Percentiles rank a stretch among this genome's conserved stretches.
Evolutionary conservation across 1,284 basidiomycete species (phyloP).

Genomic region (Pseudozyma sp.): DNA sequence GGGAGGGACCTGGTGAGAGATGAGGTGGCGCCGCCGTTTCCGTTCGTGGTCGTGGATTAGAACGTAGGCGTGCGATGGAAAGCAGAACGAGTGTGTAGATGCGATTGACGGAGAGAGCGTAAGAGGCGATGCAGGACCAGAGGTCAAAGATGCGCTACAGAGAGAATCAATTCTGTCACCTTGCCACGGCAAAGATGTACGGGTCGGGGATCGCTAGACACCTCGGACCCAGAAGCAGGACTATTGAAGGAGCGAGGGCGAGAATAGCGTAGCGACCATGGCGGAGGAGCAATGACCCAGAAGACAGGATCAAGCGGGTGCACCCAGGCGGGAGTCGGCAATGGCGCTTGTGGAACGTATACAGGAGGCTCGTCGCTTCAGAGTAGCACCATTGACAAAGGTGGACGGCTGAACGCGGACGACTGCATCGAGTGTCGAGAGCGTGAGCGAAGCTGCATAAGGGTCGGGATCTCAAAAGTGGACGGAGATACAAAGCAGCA

Average conservation of each 20-base stretch:
- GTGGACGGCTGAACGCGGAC: too few relatives aligned
- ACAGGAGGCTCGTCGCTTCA: neutral
- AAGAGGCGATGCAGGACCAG: too few relatives aligned
- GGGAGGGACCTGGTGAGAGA: neutral
- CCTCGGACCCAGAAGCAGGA: too few relatives aligned
- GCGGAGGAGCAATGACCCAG: conserved; percentile 4
- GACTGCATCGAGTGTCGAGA: neutral
- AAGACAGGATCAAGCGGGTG: conserved; percentile 16
- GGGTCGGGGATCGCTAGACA: too few relatives aligned
- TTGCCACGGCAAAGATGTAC: too few relatives aligned
- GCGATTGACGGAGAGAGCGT: too few relatives aligned
- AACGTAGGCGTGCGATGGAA: too few relatives aligned
- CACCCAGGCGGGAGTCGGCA: conserved; percentile 14
- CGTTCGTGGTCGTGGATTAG: too few relatives aligned
- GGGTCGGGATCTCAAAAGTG: neutral
- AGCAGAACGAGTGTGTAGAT: too few relatives aligned
- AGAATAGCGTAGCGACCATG: neutral
- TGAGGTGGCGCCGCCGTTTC: conserved; percentile 2
- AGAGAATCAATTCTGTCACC: too few relatives aligned
- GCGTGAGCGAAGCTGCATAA: neutral
- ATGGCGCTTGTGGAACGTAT: neutral
- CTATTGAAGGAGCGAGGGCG: too few relatives aligned
- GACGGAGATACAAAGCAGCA: neutral
- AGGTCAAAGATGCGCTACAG: too few relatives aligned
- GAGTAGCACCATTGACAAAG: neutral